phyloP scores from a whole-genome alignment of 2,329 filamentous ascomycete genomes.

The Pleochaeta shiraiana region DNA sequence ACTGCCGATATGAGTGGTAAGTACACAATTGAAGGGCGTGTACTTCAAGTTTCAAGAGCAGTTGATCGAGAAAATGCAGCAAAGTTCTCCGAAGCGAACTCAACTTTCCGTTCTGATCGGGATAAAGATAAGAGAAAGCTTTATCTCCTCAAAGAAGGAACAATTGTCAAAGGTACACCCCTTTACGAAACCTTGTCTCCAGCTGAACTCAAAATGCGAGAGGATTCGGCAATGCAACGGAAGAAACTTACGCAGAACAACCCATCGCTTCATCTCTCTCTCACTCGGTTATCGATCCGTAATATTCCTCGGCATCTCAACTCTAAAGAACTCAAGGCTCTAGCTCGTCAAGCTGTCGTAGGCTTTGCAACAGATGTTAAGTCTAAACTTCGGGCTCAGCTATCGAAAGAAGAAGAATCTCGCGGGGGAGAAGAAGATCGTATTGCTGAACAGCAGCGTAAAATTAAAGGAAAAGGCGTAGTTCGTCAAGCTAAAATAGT shows the following conservation, averaged over 20 bases:
- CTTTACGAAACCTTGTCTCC: constrained; percentile 56
- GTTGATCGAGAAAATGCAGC: constrained; percentile 66
- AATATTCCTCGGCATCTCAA: constrained; percentile 71
- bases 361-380: constrained; percentile 87
- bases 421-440: constrained; percentile 63
- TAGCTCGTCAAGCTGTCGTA: constrained; percentile 81
- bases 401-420: constrained; percentile 75
- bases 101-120: constrained; percentile 35
- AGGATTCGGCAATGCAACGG: constrained; percentile 68
- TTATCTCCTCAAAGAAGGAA: constrained; percentile 73
- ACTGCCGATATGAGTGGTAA: constrained; percentile 57
- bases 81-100: constrained; percentile 48
- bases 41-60: constrained; percentile 65
- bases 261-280: constrained; percentile 66
- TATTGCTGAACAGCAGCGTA: constrained; percentile 59
- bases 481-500: constrained; percentile 90
- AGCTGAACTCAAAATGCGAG: constrained; percentile 68
- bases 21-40: constrained; percentile 79
- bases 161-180: constrained; percentile 53
- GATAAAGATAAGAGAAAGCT: constrained; percentile 81
- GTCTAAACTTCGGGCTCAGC: constrained; percentile 45
- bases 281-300: constrained; percentile 76
- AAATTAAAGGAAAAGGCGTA: constrained; percentile 63
- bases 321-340: constrained; percentile 73
- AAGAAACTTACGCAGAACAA: constrained; percentile 83